Base-by-base conservation (phyloP, 306 rosid genomes). In the Corylus americana region DNA sequence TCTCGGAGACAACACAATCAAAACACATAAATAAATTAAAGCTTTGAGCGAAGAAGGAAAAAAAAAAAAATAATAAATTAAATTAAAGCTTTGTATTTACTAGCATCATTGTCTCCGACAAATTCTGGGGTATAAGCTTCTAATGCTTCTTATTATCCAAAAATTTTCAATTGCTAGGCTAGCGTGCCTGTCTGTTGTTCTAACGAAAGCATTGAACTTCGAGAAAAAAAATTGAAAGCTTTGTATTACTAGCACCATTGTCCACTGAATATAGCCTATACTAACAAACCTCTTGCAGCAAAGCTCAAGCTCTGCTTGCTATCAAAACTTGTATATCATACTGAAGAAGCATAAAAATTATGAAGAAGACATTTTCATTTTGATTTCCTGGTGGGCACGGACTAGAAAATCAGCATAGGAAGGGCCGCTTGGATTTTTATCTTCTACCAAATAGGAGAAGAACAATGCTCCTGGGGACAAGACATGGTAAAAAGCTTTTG, bases 381-480 rank as follows among this genome's bases (percentile, higher is more conserved):
- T 97, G 83, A 95, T 95, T 88, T 95, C 97, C 80, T 98, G 89
- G 78, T 95, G 99, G 57, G 91, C 92, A 77, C 93, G 97, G 76
- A 95, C 90, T 59, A 95, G 90, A 82, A 89, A 93, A 87, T 95
- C 99, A 72, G 93, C 95, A 81, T 95, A 95, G 35, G 99, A 95
- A 74, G 89, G 87, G 86, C 97, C 94, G 39, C 85, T 81, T 14
- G 89, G 78, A 77, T 87, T 88, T 87, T 93, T 93, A 89, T 93
- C 98, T 88, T 95, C 97, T 45, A 95, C 89, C 90, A 95, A 80
- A 77, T 89, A 85, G 1, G 99, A 93, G 72, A 85, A 89, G 94
- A 92, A 95, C 58, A 87, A 48, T 87, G 87, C 81, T 78, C 98
- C 98, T 95, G 91, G 17, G 73, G 71, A 66, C 71, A 73, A 79